Conservation (phyloP, 805 yeast genomes). For the Kregervanrija fluxuum region DNA sequence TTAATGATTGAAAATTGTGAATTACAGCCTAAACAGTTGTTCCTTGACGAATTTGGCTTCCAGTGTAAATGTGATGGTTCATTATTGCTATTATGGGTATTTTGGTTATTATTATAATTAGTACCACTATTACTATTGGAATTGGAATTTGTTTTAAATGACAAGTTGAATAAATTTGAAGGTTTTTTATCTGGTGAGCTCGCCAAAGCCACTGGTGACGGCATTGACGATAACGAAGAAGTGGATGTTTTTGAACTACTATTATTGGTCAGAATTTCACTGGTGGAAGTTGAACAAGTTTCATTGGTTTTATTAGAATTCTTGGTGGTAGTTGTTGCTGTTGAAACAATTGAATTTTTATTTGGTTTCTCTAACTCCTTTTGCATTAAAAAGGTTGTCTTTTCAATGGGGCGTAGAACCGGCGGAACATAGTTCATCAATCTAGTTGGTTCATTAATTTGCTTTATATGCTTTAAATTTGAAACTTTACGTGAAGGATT, state of each 20-base stretch:
- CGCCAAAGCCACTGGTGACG: too few relatives aligned
- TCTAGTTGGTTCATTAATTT: slow-evolving; percentile 40
- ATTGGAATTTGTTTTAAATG: too few relatives aligned
- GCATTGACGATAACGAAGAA: too few relatives aligned
- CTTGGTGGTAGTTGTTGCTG: not conserved
- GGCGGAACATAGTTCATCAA: slow-evolving; percentile 43
- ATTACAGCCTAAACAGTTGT: slow-evolving; percentile 30
- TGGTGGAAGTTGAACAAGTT: slow-evolving; percentile 9
- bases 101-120: too few relatives aligned
- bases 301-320: slow-evolving; percentile 3
- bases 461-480: slow-evolving; percentile 19
- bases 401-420: slow-evolving; percentile 36
- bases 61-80: slow-evolving; percentile 50
- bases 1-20: slow-evolving; percentile 21
- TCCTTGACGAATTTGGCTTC: slow-evolving; percentile 37
- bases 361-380: not conserved
- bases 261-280: not conserved
- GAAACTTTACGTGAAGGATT: not conserved
- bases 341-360: not conserved
- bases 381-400: too few relatives aligned
- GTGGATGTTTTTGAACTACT: not conserved
- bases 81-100: slow-evolving; percentile 6
- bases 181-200: not conserved
- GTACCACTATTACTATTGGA: too few relatives aligned
- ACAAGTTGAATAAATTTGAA: not conserved